These are phyloP conservation scores for Pulveroboletus sp. DNA, from an alignment of 768 basidiomycete species.

Conservation along the genomic window DNA sequence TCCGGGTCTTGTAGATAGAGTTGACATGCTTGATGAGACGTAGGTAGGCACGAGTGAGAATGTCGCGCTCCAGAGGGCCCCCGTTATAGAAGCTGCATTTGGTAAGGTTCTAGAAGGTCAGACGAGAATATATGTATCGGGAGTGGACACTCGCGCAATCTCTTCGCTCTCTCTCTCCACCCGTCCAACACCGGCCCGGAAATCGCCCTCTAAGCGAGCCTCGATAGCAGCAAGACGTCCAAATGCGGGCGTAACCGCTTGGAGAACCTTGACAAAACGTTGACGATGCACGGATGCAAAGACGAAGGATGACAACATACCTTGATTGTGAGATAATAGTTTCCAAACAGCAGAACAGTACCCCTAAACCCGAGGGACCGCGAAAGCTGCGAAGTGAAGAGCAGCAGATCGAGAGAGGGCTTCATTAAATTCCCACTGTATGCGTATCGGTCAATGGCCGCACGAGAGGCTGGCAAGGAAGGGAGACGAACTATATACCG, in stretches of 20 bases:
- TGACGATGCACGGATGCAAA: background rate
- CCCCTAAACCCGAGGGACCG: slow-evolving; percentile 84
- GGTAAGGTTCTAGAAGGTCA: background rate
- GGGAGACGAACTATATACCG: slow-evolving; percentile 76
- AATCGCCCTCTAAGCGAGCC: slow-evolving; percentile 86
- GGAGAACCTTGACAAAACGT: slow-evolving; percentile 45
- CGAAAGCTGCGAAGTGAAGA: slow-evolving; percentile 90
- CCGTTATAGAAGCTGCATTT: slow-evolving; percentile 82
- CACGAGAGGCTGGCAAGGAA: background rate
- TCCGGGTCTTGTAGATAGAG: slow-evolving; percentile 89
- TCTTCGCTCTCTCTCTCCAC: slow-evolving; percentile 90
- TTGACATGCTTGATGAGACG: slow-evolving; percentile 85
- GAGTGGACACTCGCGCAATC: slow-evolving; percentile 60
- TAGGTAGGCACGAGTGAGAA: slow-evolving; percentile 73
- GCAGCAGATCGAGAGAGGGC: slow-evolving; percentile 81
- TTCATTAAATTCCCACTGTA: slow-evolving; percentile 88
- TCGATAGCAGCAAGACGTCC: slow-evolving; percentile 85
- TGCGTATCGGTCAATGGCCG: background rate
- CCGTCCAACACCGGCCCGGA: slow-evolving; percentile 78
- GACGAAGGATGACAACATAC: slow-evolving; percentile 3
- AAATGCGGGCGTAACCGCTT: slow-evolving; percentile 88
- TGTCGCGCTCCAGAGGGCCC: slow-evolving; percentile 74
- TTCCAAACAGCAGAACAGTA: slow-evolving; percentile 69
- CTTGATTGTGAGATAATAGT: slow-evolving; percentile 80
- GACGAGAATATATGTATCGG: background rate